Base-by-base conservation (phyloP, 106 monocot species). In the Cymbidium sinense region DNA sequence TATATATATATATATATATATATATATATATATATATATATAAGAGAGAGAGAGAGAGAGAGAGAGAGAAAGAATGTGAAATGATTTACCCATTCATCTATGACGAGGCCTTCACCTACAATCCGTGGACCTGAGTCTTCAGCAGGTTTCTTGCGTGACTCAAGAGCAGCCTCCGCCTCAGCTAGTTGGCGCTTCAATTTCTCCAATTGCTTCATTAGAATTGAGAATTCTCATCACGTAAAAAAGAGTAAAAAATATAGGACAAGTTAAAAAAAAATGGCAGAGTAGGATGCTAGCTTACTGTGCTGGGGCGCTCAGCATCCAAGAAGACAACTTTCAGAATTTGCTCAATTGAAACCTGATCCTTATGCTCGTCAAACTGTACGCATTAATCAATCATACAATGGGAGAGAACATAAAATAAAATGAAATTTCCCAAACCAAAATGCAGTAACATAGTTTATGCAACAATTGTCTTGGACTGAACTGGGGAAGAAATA, bases 331-430 rank as follows among this genome's bases (percentile, higher is more conserved):
- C 88, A 75, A 98, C 98, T 35, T 80, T 85, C 50, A 98, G 85
- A 76, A 98, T 87, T 80, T 88, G 83, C 85, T 98, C 98, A 25
- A 92, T 88, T n/a, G 85, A 88, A 62, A 94, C 85, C 50, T 83
- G 86, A 79, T 98, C 98, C 77, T 94, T 98, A 39, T 94, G 91
- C 81, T 94, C 98, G 35, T 99, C 98, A 86, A 99, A 99, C 98
- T 94, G 89, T 43, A 50, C 13, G 80, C 5, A 80, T 51, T 25
- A 73, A 74, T 35, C 27, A 13, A 58, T 28, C 44, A 43, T 74
- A 4, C 37, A 35, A 39, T 37, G 34, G 35, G 34, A 39, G 21
- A n/a, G 34, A 39, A 35, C 39, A 39, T 4, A 69, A 15, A 69
- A 69, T 23, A 5, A 67, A 33, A 67, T 28, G 28, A 27, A 11